A percentile compares a stretch with the other conserved stretches of the same genome.
Evolutionary conservation across 176 grass and related monocot genomes (phyloP).

Genomic region (Leersia perrieri): DNA sequence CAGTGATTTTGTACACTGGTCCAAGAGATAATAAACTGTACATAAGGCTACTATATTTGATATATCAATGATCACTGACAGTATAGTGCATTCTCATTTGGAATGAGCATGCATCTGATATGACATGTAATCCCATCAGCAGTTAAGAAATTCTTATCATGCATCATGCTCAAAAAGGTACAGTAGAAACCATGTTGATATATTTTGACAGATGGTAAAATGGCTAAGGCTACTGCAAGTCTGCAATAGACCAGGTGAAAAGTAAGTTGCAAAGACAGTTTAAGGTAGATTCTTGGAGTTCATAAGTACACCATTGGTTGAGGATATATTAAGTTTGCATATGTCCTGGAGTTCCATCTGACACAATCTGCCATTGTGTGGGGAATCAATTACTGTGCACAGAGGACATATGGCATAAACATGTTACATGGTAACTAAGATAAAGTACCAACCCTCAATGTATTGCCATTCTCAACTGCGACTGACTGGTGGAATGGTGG

Average conservation of each 20-base stretch:
- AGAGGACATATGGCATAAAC: background rate
- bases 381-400: background rate
- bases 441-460: no score
- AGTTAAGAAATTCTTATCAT: background rate
- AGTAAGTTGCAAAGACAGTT: background rate
- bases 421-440: background rate
- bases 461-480: no score
- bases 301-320: background rate
- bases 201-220: background rate
- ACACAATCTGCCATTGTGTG: background rate
- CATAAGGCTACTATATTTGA: background rate
- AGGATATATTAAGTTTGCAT: conserved; percentile 2
- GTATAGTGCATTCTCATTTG: background rate
- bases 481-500: no score
- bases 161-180: background rate
- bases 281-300: background rate
- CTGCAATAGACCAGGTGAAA: background rate
- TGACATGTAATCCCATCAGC: background rate
- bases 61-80: background rate
- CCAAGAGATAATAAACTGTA: background rate
- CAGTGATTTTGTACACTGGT: background rate
- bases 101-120: background rate
- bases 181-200: background rate
- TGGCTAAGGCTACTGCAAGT: background rate
- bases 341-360: background rate